These are phyloP conservation scores for Synchytrium microbalum DNA, from an alignment of 371 early-diverging fungal genomes.

Conservation along the genomic window DNA sequence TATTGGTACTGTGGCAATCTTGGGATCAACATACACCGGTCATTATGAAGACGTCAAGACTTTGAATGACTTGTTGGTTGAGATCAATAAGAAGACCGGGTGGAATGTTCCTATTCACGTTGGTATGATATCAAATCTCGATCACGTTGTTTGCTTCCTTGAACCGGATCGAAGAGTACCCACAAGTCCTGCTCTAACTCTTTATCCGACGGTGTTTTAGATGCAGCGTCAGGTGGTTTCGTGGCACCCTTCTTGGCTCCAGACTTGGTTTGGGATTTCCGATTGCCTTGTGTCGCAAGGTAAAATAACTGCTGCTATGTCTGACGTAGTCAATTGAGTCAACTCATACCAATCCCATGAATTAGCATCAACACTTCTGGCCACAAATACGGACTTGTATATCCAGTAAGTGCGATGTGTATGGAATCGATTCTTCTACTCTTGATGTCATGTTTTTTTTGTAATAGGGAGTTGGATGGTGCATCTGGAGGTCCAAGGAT, in stretches of 20 bases:
- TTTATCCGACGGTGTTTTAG: too few species aligned
- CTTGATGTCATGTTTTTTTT: too few species aligned
- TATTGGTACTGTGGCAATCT: conserved; percentile 58
- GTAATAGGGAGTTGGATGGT: too few species aligned
- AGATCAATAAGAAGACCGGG: conserved; percentile 44
- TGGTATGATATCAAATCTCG: too few species aligned
- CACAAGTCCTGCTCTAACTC: too few species aligned
- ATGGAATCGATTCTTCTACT: too few species aligned
- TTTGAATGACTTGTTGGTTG: conserved; percentile 52
- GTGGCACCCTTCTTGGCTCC: conserved; percentile 69
- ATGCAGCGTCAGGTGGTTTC: conserved; percentile 72
- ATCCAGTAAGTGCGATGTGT: too few species aligned
- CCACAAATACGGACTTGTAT: conserved; percentile 72
- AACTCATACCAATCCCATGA: too few species aligned
- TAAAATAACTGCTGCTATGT: too few species aligned
- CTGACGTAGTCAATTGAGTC: too few species aligned
- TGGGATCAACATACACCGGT: conserved; percentile 75
- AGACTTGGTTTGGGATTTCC: conserved; percentile 65
- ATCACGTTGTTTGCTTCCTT: too few species aligned
- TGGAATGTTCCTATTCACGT: conserved; percentile 65
- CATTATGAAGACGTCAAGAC: conserved; percentile 66
- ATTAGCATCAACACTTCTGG: conserved; percentile 69
- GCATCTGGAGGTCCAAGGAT: conserved; percentile 52
- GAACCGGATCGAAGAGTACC: too few species aligned
- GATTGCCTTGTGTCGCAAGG: conserved; percentile 55